phyloP scores from a whole-genome alignment of 1,284 basidiomycete genomes.

The Heimioporus retisporus region DNA sequence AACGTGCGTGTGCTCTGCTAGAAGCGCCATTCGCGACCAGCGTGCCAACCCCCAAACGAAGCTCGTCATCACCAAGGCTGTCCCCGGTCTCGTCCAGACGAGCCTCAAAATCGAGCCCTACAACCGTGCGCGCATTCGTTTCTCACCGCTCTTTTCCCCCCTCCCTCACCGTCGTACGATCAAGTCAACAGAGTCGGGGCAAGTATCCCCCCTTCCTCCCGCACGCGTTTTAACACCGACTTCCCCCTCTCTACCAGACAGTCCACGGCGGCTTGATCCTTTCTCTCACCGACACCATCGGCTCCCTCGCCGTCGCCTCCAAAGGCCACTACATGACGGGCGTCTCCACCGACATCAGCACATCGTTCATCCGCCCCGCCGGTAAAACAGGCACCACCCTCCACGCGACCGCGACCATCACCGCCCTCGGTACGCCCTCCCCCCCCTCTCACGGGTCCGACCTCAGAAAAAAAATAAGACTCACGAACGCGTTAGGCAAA shows the following conservation, averaged over 20 bases:
- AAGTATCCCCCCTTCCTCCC: constrained; percentile 31
- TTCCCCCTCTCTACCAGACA: constrained; percentile 38
- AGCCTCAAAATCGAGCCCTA: constrained; percentile 79
- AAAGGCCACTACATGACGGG: constrained; percentile 90
- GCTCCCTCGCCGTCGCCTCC: constrained; percentile 85
- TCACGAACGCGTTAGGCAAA: constrained; percentile 61
- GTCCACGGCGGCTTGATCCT: constrained; percentile 90
- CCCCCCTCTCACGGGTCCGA: too few species aligned
- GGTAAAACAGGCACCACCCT: constrained; percentile 75
- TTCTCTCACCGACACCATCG: constrained; percentile 88
- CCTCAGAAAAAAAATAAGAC: too few species aligned
- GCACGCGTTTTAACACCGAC: constrained; percentile 8
- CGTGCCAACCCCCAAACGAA: constrained; percentile 37
- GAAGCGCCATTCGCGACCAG: background rate
- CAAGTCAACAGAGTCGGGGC: constrained; percentile 82
- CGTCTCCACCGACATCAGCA: constrained; percentile 89
- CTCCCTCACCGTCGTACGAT: constrained; percentile 3
- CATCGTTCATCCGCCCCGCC: constrained; percentile 83
- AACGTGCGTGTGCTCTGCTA: constrained; percentile 58
- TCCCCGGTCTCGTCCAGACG: constrained; percentile 72
- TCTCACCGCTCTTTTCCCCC: background rate
- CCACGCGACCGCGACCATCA: constrained; percentile 69
- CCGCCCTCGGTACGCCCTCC: constrained; percentile 62
- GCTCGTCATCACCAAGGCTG: constrained; percentile 72
- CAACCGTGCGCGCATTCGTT: constrained; percentile 61